Evolutionary conservation across 2,329 filamentous ascomycete species (phyloP).

Genomic region (Leptographium galeiforme): DNA sequence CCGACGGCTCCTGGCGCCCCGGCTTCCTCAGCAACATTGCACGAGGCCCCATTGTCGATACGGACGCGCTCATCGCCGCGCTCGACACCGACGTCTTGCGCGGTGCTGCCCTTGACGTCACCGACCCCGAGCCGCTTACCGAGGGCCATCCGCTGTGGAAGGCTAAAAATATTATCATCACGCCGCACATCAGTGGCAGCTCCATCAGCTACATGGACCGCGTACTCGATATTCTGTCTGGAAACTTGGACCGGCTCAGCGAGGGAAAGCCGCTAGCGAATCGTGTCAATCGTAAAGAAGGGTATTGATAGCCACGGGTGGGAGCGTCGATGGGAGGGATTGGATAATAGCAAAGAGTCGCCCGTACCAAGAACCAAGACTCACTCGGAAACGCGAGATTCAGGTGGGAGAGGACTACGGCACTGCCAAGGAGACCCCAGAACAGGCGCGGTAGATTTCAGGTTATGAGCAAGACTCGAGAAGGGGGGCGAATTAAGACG

Average conservation of each 20-base stretch:
- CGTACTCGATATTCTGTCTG: slow-evolving; percentile 26
- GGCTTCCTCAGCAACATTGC: slow-evolving; percentile 61
- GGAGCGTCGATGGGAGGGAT: background rate
- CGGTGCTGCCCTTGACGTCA: slow-evolving; percentile 66
- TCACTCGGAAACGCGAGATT: too few species aligned
- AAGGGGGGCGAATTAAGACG: too few species aligned
- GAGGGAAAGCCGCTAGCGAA: slow-evolving; percentile 11
- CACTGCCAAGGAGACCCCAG: too few species aligned
- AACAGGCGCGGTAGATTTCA: too few species aligned
- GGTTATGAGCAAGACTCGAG: too few species aligned
- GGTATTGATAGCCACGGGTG: slow-evolving; percentile 7
- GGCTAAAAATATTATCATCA: slow-evolving; percentile 53
- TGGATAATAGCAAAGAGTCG: too few species aligned
- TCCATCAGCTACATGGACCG: slow-evolving; percentile 27
- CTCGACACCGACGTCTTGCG: slow-evolving; percentile 31
- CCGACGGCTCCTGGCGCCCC: slow-evolving; percentile 19
- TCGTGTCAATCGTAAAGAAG: slow-evolving; percentile 11
- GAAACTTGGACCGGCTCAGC: slow-evolving; percentile 22
- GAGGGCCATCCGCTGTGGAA: slow-evolving; percentile 55
- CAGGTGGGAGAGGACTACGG: too few species aligned
- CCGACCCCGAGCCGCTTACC: slow-evolving; percentile 66
- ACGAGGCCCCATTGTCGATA: slow-evolving; percentile 38
- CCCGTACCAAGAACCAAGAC: too few species aligned
- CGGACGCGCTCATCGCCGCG: slow-evolving; percentile 46
- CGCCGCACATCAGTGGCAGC: slow-evolving; percentile 33